phyloP scores from a whole-genome alignment of 139 green algal species.

The Micromonas commoda region DNA sequence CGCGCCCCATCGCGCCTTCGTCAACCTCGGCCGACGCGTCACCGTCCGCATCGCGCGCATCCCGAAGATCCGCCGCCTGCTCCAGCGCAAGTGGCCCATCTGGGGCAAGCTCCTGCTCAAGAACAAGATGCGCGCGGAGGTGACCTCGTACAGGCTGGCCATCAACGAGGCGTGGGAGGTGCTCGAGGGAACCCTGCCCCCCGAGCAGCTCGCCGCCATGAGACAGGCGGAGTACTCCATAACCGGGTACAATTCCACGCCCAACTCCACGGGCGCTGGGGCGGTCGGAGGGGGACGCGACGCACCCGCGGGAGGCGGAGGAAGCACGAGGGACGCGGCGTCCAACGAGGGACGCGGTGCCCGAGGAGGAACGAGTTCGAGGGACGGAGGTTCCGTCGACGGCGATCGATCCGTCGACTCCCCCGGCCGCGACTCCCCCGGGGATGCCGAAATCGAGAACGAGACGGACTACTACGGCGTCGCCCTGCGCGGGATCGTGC shows the following conservation, averaged over 20 bases:
- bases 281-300: neutral
- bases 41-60: neutral
- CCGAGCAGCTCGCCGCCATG: neutral
- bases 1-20: neutral
- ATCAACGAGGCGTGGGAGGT: constrained; percentile 24
- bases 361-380: neutral
- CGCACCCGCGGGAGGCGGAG: neutral
- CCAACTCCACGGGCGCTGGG: neutral
- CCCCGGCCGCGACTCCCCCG: no score
- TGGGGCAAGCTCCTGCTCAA: constrained; percentile 3
- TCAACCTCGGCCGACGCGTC: neutral
- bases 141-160: constrained; percentile 5
- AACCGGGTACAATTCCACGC: neutral
- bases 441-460: no score
- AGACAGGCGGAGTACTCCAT: neutral
- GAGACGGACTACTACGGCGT: neutral
- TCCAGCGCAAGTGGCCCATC: neutral
- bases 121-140: constrained; percentile 11
- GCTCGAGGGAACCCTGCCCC: constrained; percentile 1
- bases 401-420: no score
- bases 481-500: neutral
- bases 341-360: neutral
- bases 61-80: neutral
- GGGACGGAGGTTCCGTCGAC: neutral
- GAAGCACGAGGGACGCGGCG: neutral